Base-by-base conservation (phyloP, 202 grass and related monocot species). In the Schoenoplectus triqueter region DNA sequence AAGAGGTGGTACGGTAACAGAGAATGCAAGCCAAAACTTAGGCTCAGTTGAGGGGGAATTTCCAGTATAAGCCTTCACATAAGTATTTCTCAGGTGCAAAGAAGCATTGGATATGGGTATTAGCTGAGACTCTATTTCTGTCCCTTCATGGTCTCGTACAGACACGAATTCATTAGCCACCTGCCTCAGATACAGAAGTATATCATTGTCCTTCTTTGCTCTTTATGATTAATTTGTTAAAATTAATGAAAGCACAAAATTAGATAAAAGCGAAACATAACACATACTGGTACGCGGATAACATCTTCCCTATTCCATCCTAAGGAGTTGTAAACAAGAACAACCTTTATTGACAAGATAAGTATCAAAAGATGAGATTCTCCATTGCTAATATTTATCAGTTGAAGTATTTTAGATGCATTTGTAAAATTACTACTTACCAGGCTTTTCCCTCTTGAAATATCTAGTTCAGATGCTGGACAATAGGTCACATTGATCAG, bases 401-500 rank as follows among this genome's bases (percentile, higher is more conserved):
- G 45, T 60, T 2, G 8, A 51, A 46, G 57, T 5, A 56, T 10
- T 59, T 41, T 59, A 77, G 67, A 48, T 6, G 18, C 80, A 59
- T 48, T 68, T 66, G 2, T 84, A 47, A 2, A 72, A 42, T 60
- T 52, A 64, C 6, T 57, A 70, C 66, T 21, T 85, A 90, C 86
- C 82, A 90, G 78, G 74, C 61, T 85, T 82, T 68, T 85, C 41
- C 82, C 76, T 44, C 79, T 70, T 45, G 69, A 85, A 31, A 87
- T 50, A 82, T 90, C 77, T 69, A 80, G 46, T 62, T 90, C 89
- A 78, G 89, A 87, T 76, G 82, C 42, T 77, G 89, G 89, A 52
- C 89, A 90, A 62, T 87, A 90, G 61, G 82, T 85, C 84, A 90
- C 80, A 68, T 90, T 90, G 70, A 90, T 86, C 80, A 90, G 86